Percentiles rank a stretch among this genome's conserved stretches.
Conservation (phyloP, 2,329 filamentous ascomycete species). For the Aspergillus sp. region DNA sequence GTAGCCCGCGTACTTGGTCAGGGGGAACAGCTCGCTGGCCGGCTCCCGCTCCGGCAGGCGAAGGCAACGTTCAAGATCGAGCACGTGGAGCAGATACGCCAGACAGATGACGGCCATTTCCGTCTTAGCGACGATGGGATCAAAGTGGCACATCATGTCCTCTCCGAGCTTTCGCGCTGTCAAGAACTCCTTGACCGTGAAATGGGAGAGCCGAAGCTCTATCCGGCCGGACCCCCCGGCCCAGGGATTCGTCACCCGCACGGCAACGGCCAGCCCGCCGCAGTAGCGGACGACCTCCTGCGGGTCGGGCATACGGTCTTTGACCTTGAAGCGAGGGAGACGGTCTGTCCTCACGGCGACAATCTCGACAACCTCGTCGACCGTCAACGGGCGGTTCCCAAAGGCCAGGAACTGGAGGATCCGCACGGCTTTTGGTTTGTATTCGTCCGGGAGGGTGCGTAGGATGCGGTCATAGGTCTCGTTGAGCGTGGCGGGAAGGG, state of each 20-base stretch:
- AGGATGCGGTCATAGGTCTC: background rate
- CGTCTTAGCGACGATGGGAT: background rate
- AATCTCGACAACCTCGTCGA: background rate
- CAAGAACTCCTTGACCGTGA: background rate
- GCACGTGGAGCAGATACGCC: background rate
- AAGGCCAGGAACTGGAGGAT: background rate
- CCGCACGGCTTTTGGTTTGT: background rate
- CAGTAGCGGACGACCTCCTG: background rate
- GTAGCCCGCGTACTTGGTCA: too few relatives aligned
- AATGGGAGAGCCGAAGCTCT: background rate
- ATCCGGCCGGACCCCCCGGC: background rate
- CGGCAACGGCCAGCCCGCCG: background rate
- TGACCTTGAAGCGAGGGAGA: background rate
- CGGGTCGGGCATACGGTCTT: background rate
- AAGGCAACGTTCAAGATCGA: background rate
- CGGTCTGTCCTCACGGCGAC: background rate
- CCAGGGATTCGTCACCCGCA: background rate
- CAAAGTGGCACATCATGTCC: background rate
- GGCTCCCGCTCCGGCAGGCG: too few relatives aligned
- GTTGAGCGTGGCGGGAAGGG: background rate
- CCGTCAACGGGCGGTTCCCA: background rate
- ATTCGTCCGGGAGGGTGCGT: background rate
- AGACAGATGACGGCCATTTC: background rate
- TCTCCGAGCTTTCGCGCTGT: background rate
- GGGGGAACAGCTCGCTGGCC: too few relatives aligned